phyloP scores from a whole-genome alignment of 2,329 filamentous ascomycete species.

The Drechmeria coniospora region DNA sequence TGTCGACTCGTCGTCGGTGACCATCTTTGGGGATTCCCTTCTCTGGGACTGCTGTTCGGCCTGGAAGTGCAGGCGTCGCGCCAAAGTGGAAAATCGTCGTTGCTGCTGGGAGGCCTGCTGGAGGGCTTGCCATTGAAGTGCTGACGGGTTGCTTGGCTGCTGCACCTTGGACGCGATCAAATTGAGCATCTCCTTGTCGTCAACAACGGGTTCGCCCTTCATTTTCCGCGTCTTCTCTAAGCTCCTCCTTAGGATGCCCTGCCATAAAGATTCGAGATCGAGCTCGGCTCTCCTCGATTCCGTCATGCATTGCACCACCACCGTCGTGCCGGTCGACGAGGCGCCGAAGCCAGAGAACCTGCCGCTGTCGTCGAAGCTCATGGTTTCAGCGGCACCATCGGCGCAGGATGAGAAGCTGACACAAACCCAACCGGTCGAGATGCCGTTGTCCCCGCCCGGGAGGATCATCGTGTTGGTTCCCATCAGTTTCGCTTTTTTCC shows the following conservation, averaged over 20 bases:
- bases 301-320: constrained; percentile 44
- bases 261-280: constrained; percentile 38
- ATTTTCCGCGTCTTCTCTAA: constrained; percentile 16
- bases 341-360: constrained; percentile 65
- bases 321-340: constrained; percentile 29
- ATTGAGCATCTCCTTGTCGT: constrained; percentile 12
- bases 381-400: constrained; percentile 29
- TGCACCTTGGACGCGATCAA: constrained; percentile 18
- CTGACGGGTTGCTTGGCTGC: constrained; percentile 13
- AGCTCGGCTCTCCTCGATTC: constrained; percentile 36
- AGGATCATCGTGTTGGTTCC: constrained; percentile 54
- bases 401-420: constrained; percentile 69
- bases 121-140: constrained; percentile 19
- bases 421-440: constrained; percentile 91
- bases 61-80: constrained; percentile 9
- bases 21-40: neutral
- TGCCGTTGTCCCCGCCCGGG: constrained; percentile 61
- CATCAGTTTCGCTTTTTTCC: constrained; percentile 66
- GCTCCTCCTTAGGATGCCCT: constrained; percentile 21
- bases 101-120: constrained; percentile 18
- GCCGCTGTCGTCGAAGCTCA: constrained; percentile 30
- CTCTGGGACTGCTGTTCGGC: neutral
- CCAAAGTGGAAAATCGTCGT: constrained; percentile 18
- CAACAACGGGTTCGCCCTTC: constrained; percentile 9
- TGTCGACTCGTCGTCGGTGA: neutral